Evolutionary conservation across 495 filamentous ascomycete species (phyloP).

Genomic region (Chaetomium tenue): DNA sequence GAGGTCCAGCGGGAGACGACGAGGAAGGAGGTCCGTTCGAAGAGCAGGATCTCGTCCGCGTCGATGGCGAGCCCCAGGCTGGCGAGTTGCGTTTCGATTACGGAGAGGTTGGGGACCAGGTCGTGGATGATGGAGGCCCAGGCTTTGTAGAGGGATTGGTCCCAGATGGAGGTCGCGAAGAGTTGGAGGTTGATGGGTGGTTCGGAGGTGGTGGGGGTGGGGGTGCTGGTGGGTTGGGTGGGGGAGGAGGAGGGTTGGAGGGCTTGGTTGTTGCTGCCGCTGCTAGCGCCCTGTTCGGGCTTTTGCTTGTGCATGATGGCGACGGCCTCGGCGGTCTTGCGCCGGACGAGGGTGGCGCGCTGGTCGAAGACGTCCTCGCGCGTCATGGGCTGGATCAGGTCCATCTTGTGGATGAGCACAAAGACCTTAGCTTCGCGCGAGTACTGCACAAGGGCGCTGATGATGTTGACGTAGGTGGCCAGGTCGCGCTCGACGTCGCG

Average conservation of each 20-base stretch:
- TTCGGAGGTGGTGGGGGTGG: conserved; percentile 12
- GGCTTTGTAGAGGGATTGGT: conserved; percentile 95
- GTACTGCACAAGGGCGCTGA: conserved; percentile 79
- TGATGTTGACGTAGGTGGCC: conserved; percentile 81
- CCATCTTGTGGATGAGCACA: conserved; percentile 96
- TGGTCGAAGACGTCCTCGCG: conserved; percentile 80
- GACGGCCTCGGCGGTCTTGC: conserved; percentile 69
- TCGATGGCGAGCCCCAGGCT: conserved; percentile 77
- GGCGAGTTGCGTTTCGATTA: conserved; percentile 80
- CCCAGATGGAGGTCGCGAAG: conserved; percentile 96
- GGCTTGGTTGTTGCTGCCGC: background rate
- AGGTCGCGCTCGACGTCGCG: conserved; percentile 89
- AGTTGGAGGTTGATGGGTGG: conserved; percentile 62
- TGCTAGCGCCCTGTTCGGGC: conserved; percentile 17
- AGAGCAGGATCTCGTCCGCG: conserved; percentile 91
- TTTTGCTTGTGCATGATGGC: conserved; percentile 40
- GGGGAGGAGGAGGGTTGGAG: conserved; percentile 19
- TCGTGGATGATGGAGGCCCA: conserved; percentile 97
- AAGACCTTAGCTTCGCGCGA: conserved; percentile 82
- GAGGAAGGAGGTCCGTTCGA: conserved; percentile 93
- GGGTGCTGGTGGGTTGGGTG: conserved; percentile 11
- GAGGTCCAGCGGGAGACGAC: conserved; percentile 85
- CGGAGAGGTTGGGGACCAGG: conserved; percentile 86
- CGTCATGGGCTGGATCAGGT: conserved; percentile 79
- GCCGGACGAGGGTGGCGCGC: conserved; percentile 66